These are phyloP conservation scores for Diaporthe nobilis DNA, from an alignment of 2,329 filamentous ascomycete species.

Conservation along the genomic window DNA sequence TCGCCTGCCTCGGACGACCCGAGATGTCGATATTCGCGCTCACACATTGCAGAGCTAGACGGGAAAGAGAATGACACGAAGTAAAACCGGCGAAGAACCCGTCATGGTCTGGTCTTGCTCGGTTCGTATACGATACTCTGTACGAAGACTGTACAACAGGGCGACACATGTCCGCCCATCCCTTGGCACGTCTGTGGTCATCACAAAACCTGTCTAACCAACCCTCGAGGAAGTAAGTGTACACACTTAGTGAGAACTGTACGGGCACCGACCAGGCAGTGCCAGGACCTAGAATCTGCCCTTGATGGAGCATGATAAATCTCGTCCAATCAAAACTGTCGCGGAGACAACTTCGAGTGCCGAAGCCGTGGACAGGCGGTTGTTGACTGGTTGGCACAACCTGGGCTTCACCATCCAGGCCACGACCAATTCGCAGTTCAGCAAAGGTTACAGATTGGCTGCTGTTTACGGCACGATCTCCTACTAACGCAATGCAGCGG, in stretches of 20 bases:
- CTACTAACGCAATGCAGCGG: too few relatives aligned
- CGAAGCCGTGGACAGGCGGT: background rate
- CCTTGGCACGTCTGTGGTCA: background rate
- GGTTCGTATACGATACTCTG: background rate
- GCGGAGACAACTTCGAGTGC: background rate
- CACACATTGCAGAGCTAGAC: background rate
- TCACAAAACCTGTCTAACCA: rapidly evolving
- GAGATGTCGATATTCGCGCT: background rate
- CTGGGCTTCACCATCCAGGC: background rate
- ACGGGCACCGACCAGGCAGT: background rate
- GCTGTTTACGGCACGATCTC: background rate
- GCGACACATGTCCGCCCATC: background rate
- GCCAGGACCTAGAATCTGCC: background rate
- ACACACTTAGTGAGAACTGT: background rate
- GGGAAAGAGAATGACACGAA: background rate
- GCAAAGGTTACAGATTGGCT: background rate
- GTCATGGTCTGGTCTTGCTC: background rate
- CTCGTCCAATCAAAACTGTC: too few relatives aligned
- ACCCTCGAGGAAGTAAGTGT: background rate
- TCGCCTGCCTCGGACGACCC: background rate
- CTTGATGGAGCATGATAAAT: background rate
- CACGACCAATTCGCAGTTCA: background rate
- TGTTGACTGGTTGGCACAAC: background rate
- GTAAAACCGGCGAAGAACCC: too few relatives aligned
- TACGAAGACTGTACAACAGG: too few relatives aligned